phyloP scores from a whole-genome alignment of 305 asterid genomes.

The Coffea humblotiana region DNA sequence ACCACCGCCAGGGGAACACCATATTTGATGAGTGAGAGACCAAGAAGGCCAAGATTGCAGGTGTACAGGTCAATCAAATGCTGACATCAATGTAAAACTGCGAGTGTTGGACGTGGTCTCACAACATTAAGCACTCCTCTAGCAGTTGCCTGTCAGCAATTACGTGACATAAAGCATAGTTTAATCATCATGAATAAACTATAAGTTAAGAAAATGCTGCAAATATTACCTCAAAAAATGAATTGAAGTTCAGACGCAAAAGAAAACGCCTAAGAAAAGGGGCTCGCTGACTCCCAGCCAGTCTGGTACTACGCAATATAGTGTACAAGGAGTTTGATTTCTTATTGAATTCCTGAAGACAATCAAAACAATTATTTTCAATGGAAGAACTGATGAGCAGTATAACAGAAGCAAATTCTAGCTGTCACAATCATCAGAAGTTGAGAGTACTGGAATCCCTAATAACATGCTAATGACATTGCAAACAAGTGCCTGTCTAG shows the following conservation, averaged over 20 bases:
- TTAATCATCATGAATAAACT: conserved; percentile 8
- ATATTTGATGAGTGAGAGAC: not conserved
- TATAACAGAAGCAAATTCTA: not conserved
- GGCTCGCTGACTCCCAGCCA: conserved; percentile 99
- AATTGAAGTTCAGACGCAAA: conserved; percentile 92
- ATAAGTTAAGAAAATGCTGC: not conserved
- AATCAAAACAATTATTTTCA: conserved; percentile 3
- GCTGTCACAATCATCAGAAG: not conserved
- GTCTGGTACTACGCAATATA: conserved; percentile 89
- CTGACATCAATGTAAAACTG: conserved; percentile 38
- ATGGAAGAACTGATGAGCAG: not conserved
- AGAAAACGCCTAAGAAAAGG: conserved; percentile 97
- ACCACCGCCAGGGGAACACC: not conserved
- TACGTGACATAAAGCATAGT: conserved; percentile 15
- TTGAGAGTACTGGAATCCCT: not conserved
- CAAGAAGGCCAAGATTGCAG: not conserved
- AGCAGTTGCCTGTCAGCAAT: conserved; percentile 75
- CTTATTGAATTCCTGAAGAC: conserved; percentile 82
- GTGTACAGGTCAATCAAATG: not conserved
- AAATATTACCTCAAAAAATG: conserved; percentile 78
- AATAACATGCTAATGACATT: not conserved
- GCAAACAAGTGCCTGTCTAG: not conserved
- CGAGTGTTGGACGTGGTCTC: conserved; percentile 69
- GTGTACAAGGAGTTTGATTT: conserved; percentile 96
- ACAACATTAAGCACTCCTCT: conserved; percentile 88